Conservation (phyloP, 2,329 filamentous ascomycete genomes). For the Diplodia corticola region DNA sequence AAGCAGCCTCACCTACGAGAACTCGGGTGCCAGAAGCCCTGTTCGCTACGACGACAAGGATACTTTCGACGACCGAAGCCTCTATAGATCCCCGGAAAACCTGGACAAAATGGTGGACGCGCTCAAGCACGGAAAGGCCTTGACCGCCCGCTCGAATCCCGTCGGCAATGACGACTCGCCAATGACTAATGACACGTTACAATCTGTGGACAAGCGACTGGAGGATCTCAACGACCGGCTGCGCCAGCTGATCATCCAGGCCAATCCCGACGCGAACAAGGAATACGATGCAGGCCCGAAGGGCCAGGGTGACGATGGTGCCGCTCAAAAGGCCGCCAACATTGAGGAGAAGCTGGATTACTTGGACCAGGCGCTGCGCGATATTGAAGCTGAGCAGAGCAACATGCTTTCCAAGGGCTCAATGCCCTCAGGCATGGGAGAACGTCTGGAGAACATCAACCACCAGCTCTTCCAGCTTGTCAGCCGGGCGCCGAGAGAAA, state of each 20-base stretch:
- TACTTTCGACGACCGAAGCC: slow-evolving; percentile 74
- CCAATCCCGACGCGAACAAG: slow-evolving; percentile 54
- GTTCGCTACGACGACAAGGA: slow-evolving; percentile 58
- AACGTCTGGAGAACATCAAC: slow-evolving; percentile 56
- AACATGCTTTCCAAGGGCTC: slow-evolving; percentile 27
- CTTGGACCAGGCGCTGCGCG: slow-evolving; percentile 64
- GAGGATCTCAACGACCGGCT: slow-evolving; percentile 68
- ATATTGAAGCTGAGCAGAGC: slow-evolving; percentile 60
- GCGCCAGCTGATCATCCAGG: slow-evolving; percentile 64
- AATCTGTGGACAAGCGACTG: slow-evolving; percentile 61
- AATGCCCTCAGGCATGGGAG: slow-evolving; percentile 32
- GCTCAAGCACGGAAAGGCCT: slow-evolving; percentile 35
- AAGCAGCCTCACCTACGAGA: slow-evolving; percentile 70
- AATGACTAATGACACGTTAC: slow-evolving; percentile 21
- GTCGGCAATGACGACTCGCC: slow-evolving; percentile 30
- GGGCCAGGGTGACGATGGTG: slow-evolving; percentile 25
- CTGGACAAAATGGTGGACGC: slow-evolving; percentile 52
- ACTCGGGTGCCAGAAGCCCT: slow-evolving; percentile 42
- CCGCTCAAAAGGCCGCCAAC: slow-evolving; percentile 26
- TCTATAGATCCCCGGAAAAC: slow-evolving; percentile 70
- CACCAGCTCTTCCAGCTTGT: slow-evolving; percentile 58
- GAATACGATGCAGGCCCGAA: slow-evolving; percentile 36
- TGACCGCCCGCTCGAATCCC: slow-evolving; percentile 27
- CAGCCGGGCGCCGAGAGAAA: slow-evolving; percentile 51
- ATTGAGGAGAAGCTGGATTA: slow-evolving; percentile 66